phyloP scores from a whole-genome alignment of 139 green algal genomes.

The Deuterostichococcus epilithicus region DNA sequence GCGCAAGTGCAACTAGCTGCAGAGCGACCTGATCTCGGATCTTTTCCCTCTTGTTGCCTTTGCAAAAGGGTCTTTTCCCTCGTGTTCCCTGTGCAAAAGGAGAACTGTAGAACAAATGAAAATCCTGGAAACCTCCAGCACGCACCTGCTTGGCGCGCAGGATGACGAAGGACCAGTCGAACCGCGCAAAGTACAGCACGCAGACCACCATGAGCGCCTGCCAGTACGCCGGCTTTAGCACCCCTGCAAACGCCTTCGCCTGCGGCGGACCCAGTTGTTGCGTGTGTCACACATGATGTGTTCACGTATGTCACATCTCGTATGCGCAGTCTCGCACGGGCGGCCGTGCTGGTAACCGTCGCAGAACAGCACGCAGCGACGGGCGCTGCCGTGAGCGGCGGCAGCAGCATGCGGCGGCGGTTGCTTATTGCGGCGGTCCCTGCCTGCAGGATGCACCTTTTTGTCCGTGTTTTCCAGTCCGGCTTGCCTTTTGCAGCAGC shows the following conservation, averaged over 20 bases:
- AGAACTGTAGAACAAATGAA: background rate
- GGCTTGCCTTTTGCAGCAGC: slow-evolving; percentile 16
- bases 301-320: no score
- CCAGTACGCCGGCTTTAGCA: slow-evolving; percentile 74
- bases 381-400: no score
- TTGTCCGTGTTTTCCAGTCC: background rate
- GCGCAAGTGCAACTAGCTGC: no score
- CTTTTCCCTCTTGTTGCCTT: no score
- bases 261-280: no score
- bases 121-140: background rate
- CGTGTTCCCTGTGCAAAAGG: no score
- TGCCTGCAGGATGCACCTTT: background rate
- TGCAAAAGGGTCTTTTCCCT: slow-evolving; percentile 1
- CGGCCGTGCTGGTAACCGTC: no score
- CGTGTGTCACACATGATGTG: background rate
- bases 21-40: no score
- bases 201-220: slow-evolving; percentile 68
- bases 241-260: slow-evolving; percentile 37
- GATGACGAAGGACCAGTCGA: slow-evolving; percentile 76
- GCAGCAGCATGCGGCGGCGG: background rate
- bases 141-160: slow-evolving; percentile 63
- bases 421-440: background rate
- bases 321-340: no score
- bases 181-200: slow-evolving; percentile 78
- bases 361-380: no score